Conservation (phyloP, 208 protist species). For the Wallacemonas sp. region DNA sequence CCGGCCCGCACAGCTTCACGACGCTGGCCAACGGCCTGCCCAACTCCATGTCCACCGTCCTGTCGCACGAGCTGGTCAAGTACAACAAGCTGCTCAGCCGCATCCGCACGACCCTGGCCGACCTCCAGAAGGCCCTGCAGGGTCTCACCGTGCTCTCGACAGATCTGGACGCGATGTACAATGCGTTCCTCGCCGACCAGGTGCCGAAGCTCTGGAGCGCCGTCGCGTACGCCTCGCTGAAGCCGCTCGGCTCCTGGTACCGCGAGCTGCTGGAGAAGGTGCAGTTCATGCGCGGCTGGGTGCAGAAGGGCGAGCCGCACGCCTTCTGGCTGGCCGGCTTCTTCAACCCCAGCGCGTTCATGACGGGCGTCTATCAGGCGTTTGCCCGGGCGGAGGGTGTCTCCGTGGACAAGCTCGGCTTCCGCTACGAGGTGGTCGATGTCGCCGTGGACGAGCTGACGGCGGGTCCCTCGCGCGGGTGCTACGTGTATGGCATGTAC, state of each 20-base stretch:
- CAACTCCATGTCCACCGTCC: constrained; percentile 96
- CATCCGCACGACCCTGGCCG: constrained; percentile 84
- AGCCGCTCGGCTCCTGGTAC: constrained; percentile 96
- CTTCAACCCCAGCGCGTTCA: constrained; percentile 99
- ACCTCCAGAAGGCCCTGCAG: constrained; percentile 95
- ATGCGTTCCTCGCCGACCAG: constrained; percentile 94
- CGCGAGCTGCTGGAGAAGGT: constrained; percentile 94
- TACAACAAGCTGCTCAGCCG: constrained; percentile 96
- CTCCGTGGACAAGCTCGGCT: constrained; percentile 96
- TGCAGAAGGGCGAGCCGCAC: constrained; percentile 91
- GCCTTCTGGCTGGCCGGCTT: constrained; percentile 97
- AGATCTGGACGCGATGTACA: constrained; percentile 96
- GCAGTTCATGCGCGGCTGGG: constrained; percentile 95
- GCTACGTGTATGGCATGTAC: constrained; percentile 97
- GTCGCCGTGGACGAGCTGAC: constrained; percentile 51
- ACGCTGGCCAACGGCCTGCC: constrained; percentile 90
- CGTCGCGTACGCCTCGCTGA: constrained; percentile 96
- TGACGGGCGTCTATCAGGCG: constrained; percentile 97
- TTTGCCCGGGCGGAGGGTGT: constrained; percentile 95
- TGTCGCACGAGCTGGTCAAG: constrained; percentile 96
- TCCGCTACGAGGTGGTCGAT: constrained; percentile 90
- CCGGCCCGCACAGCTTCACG: constrained; percentile 87
- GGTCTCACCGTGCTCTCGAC: constrained; percentile 97
- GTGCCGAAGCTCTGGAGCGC: constrained; percentile 94
- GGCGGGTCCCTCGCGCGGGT: constrained; percentile 85